Evolutionary conservation across 2,329 filamentous ascomycete genomes (phyloP), one percentile per base, ranked within the genome.

Genomic region (Colletotrichum melonis): DNA sequence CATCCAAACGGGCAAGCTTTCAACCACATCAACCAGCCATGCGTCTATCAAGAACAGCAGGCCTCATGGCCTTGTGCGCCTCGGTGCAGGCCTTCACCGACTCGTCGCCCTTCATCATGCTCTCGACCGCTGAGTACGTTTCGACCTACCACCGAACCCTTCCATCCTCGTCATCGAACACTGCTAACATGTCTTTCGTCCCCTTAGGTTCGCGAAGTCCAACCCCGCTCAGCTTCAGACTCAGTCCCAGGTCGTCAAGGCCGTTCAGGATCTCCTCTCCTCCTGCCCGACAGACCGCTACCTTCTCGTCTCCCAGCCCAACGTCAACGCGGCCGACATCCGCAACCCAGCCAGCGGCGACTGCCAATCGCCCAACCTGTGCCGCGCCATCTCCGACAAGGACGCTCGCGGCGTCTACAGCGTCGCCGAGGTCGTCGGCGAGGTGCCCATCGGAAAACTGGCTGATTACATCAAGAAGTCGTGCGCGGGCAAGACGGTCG

Each of bases 91-190:
- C 94, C 30, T 97, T 98, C 82, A 91, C 90, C 75, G 93, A 98
- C 83, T 95, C 95, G 2, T 95, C 94, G 67, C 96, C 97, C 22
- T 97, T 98, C 83, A 89, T 98, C 81, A 86, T 98, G 76, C 92
- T 97, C 82, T 98, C 96, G 38, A 96, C 93, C 58, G 89, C 93
- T 75, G 87, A 92, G 95, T 98, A 92, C 79, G 92, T 80, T 19
- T 11, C 32, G 22, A 59, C 30, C 30, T 32, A 42, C 9, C 24
- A 24, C 32, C 38, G 56, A 32, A 67, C 16, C 30, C 35, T 42
- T 32, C 49, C 28, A 55, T 32, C 62, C 8, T 59, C 24, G 19
- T 35, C 16, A 66, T 74, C 69, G 54, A 49, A 63, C 58, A 32
- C 16, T 57, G 46, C 63, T 74, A 64, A 67, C 67, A 24, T 46